These are phyloP conservation scores for Zelopaecilomyces penicillatus DNA, from an alignment of 2,329 filamentous ascomycete species.

Conservation along the genomic window DNA sequence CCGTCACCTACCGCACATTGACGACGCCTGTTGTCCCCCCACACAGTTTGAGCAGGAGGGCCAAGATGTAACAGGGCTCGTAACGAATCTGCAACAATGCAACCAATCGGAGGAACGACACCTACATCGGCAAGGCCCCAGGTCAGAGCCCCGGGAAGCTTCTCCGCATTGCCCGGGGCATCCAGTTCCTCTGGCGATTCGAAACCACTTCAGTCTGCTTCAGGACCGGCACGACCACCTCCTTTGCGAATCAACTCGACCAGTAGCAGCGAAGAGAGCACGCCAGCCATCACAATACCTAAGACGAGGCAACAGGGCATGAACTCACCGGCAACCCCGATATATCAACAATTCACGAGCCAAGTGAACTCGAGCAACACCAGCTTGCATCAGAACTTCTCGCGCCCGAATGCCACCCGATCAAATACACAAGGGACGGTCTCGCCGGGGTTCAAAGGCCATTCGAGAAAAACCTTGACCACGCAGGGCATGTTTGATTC, in stretches of 20 bases:
- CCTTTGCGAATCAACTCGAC: conserved; percentile 24
- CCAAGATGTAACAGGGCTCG: conserved; percentile 36
- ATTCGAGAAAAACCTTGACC: conserved; percentile 60
- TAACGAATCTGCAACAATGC: conserved; percentile 33
- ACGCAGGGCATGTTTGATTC: conserved; percentile 72
- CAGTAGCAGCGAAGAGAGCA: conserved; percentile 20
- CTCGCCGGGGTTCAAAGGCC: conserved; percentile 27
- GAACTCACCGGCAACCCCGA: conserved; percentile 34
- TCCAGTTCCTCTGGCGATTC: conserved; percentile 21
- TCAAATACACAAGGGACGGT: conserved; percentile 20
- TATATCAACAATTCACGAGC: conserved; percentile 39
- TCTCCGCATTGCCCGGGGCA: conserved; percentile 40
- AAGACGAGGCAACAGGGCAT: conserved; percentile 36
- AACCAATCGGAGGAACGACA: conserved; percentile 25
- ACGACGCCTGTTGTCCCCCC: too few relatives aligned
- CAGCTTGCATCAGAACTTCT: conserved; percentile 48
- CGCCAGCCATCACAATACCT: conserved; percentile 33
- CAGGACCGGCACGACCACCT: conserved; percentile 21
- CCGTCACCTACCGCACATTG: too few relatives aligned
- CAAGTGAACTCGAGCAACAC: conserved; percentile 39
- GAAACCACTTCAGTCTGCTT: conserved; percentile 14
- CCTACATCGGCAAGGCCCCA: conserved; percentile 25
- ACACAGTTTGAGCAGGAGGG: not conserved
- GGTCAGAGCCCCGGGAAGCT: conserved; percentile 45
- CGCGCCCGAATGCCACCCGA: conserved; percentile 38